These are phyloP conservation scores for Rosa rugosa DNA, from an alignment of 306 rosid genomes.

Conservation along the genomic window DNA sequence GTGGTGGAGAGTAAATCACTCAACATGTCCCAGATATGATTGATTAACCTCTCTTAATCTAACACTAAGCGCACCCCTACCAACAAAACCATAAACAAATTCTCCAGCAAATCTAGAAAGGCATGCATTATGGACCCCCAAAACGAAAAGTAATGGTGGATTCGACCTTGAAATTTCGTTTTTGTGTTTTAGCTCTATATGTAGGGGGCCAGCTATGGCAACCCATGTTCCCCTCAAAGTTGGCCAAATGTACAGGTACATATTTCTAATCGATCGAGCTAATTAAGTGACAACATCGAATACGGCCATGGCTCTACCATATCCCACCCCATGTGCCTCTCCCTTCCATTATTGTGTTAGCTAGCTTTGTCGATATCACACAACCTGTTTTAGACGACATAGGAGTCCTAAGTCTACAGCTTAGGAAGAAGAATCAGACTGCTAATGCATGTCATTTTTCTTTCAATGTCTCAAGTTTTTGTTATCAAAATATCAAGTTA, in stretches of 20 bases:
- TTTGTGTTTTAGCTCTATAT: slow-evolving; percentile 59
- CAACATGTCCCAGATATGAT: background rate
- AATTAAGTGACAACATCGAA: slow-evolving; percentile 1
- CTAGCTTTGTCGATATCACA: background rate
- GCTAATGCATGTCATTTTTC: background rate
- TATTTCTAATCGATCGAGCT: background rate
- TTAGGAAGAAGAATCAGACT: background rate
- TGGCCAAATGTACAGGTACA: slow-evolving; percentile 39
- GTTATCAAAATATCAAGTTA: background rate
- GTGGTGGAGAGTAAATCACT: background rate
- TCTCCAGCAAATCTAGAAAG: slow-evolving; percentile 30
- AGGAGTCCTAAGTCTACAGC: background rate
- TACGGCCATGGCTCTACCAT: slow-evolving; percentile 14
- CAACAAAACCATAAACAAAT: slow-evolving; percentile 39
- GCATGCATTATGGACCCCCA: background rate
- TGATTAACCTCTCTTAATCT: slow-evolving; percentile 27
- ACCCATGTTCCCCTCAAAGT: slow-evolving; percentile 35
- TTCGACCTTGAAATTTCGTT: slow-evolving; percentile 51
- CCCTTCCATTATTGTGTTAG: background rate
- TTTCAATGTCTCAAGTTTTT: background rate
- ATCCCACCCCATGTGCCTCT: background rate
- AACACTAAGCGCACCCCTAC: slow-evolving; percentile 25
- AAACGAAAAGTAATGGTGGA: slow-evolving; percentile 5
- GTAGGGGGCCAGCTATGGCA: slow-evolving; percentile 33
- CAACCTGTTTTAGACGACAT: background rate